A percentile compares a stretch with the other conserved stretches of the same genome.
Evolutionary conservation across 768 basidiomycete species (phyloP).

Genomic region (Auricularia cornea): DNA sequence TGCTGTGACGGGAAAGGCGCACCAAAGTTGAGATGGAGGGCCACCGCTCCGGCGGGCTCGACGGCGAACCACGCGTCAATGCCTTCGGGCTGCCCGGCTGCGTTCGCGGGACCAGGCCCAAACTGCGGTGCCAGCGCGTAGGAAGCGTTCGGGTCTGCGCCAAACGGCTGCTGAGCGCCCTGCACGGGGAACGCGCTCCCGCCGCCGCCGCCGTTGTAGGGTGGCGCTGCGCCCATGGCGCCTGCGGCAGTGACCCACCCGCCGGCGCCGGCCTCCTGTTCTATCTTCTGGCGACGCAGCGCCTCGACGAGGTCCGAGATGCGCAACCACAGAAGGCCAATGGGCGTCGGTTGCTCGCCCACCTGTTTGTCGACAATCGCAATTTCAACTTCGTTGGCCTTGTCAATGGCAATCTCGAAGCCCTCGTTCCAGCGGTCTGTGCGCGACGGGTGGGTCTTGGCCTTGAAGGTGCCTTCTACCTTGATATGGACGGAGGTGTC

Average conservation of each 20-base stretch:
- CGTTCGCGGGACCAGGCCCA: slow-evolving; percentile 2
- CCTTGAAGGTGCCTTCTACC: slow-evolving; percentile 90
- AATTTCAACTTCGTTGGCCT: slow-evolving; percentile 97
- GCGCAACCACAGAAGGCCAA: slow-evolving; percentile 91
- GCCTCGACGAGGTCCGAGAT: slow-evolving; percentile 93
- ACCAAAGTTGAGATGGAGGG: slow-evolving; percentile 88
- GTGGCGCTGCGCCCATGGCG: slow-evolving; percentile 48
- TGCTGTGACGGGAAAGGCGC: slow-evolving; percentile 24
- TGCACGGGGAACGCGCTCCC: slow-evolving; percentile 34
- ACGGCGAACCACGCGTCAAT: slow-evolving; percentile 97
- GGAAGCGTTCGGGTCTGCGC: slow-evolving; percentile 37
- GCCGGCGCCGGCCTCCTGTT: slow-evolving; percentile 68
- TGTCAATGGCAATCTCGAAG: slow-evolving; percentile 93
- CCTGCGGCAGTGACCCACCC: slow-evolving; percentile 91
- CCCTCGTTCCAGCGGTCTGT: slow-evolving; percentile 98
- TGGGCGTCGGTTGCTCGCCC: slow-evolving; percentile 78
- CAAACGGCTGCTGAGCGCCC: slow-evolving; percentile 34
- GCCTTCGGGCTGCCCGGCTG: slow-evolving; percentile 45
- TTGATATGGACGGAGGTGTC: slow-evolving; percentile 94
- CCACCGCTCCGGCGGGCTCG: slow-evolving; percentile 92
- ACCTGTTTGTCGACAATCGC: slow-evolving; percentile 89
- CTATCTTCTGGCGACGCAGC: slow-evolving; percentile 83
- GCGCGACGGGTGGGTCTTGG: slow-evolving; percentile 84
- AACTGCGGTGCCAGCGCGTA: slow-evolving; percentile 26
- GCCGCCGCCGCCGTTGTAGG: slow-evolving; percentile 32